phyloP scores from a whole-genome alignment of 768 basidiomycete species.

The Suillus clintonianus region DNA sequence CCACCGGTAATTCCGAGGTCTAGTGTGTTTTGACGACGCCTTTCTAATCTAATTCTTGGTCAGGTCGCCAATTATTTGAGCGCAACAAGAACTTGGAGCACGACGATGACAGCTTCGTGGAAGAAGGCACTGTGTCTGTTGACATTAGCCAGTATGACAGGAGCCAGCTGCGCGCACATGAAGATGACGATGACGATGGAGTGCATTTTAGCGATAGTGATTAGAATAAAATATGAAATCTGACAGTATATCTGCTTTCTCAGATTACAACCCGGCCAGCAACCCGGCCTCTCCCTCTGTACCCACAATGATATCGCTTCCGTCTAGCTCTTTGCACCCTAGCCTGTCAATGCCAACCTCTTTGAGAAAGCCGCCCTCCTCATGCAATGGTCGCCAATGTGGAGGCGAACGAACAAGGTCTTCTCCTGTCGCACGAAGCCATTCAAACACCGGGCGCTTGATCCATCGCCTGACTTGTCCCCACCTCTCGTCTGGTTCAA shows the following conservation, averaged over 20 bases:
- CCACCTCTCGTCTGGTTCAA: constrained; percentile 48
- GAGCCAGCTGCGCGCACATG: constrained; percentile 42
- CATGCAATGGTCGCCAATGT: constrained; percentile 38
- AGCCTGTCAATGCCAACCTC: constrained; percentile 58
- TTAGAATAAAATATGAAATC: constrained; percentile 35
- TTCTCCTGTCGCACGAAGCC: constrained; percentile 60
- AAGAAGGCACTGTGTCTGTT: constrained; percentile 86
- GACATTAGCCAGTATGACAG: constrained; percentile 90
- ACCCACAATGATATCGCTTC: constrained; percentile 54
- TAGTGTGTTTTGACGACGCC: constrained; percentile 1
- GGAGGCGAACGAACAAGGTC: constrained; percentile 43
- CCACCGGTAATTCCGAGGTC: constrained; percentile 58
- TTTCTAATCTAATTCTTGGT: constrained; percentile 9
- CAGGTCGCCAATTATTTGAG: constrained; percentile 94
- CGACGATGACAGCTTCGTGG: constrained; percentile 78
- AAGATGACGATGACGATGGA: constrained; percentile 59
- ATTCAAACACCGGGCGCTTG: constrained; percentile 71
- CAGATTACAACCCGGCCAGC: constrained; percentile 56
- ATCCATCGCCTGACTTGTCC: constrained; percentile 56
- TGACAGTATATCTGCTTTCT: constrained; percentile 10
- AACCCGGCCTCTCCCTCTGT: constrained; percentile 55
- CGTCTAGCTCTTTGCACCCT: constrained; percentile 59
- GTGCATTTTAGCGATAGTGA: constrained; percentile 89
- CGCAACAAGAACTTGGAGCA: constrained; percentile 65
- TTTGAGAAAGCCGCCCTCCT: constrained; percentile 60